These are phyloP conservation scores for Boletus coccyginus DNA, from an alignment of 768 basidiomycete genomes.

Conservation along the genomic window DNA sequence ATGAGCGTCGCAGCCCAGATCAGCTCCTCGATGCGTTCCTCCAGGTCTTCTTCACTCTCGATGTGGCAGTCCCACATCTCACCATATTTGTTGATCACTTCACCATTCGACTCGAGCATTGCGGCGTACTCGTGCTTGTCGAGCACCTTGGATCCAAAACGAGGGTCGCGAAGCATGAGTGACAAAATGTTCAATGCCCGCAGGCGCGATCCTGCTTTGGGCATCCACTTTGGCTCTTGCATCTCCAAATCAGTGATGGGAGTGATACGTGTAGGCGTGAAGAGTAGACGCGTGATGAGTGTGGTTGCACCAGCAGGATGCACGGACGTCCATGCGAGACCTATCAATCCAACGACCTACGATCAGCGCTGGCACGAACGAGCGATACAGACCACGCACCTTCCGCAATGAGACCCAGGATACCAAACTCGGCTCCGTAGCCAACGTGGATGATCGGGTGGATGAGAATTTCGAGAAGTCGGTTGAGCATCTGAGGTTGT, in stretches of 20 bases:
- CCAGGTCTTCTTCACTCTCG: slow-evolving; percentile 36
- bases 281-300: slow-evolving; percentile 35
- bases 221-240: slow-evolving; percentile 25
- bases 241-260: slow-evolving; percentile 22
- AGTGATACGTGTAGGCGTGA: slow-evolving; percentile 19
- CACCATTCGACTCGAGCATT: slow-evolving; percentile 36
- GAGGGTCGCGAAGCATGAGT: slow-evolving; percentile 50
- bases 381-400: slow-evolving; percentile 34
- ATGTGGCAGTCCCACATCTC: slow-evolving; percentile 45
- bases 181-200: slow-evolving; percentile 52
- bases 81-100: slow-evolving; percentile 42
- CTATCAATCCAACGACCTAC: slow-evolving; percentile 30
- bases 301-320: slow-evolving; percentile 39
- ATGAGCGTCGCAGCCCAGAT: slow-evolving; percentile 54
- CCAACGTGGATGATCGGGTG: slow-evolving; percentile 68
- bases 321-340: slow-evolving; percentile 57
- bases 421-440: slow-evolving; percentile 61
- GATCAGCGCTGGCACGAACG: background rate
- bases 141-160: slow-evolving; percentile 28
- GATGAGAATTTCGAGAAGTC: slow-evolving; percentile 55
- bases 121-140: slow-evolving; percentile 36
- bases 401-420: slow-evolving; percentile 63
- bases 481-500: slow-evolving; percentile 57
- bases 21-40: slow-evolving; percentile 60
- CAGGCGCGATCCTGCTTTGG: slow-evolving; percentile 32